These are phyloP conservation scores for Arxiozyma telluris DNA, from an alignment of 1,139 yeast genomes.

Conservation along the genomic window DNA sequence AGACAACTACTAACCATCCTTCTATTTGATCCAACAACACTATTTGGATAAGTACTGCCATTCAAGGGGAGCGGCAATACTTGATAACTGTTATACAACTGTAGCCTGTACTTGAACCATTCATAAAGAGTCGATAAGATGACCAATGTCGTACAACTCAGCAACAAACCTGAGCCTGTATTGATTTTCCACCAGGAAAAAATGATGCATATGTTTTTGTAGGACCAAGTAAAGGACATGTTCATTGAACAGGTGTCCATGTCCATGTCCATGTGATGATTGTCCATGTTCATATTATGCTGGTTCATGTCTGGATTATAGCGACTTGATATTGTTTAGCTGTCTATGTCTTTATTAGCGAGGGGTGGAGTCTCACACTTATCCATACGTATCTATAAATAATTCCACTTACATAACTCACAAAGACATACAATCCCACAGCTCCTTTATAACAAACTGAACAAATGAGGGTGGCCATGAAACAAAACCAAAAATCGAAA, in stretches of 20 bases:
- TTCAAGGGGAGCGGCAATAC: neutral
- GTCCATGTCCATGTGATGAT: conserved; percentile 19
- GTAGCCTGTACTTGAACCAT: conserved; percentile 35
- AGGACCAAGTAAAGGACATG: conserved; percentile 80
- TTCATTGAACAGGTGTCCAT: conserved; percentile 50
- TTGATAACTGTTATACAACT: conserved; percentile 5
- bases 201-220: conserved; percentile 61
- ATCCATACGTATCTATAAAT: too few relatives aligned
- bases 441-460: too few relatives aligned
- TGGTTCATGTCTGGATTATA: conserved; percentile 7
- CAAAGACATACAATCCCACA: too few relatives aligned
- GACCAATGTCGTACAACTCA: conserved; percentile 45
- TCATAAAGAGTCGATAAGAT: conserved; percentile 54
- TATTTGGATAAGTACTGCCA: neutral
- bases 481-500: too few relatives aligned
- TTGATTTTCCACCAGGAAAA: conserved; percentile 74
- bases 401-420: too few relatives aligned
- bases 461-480: too few relatives aligned
- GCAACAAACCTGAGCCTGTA: conserved; percentile 41
- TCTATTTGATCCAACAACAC: conserved; percentile 23
- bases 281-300: conserved; percentile 4
- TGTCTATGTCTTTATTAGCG: too few relatives aligned
- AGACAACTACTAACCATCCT: conserved; percentile 32
- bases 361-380: too few relatives aligned
- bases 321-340: too few relatives aligned